A percentile compares a stretch with the other conserved stretches of the same genome.
Evolutionary conservation across 192 early-diverging fungal species (phyloP).

Genomic region (Coemansia sp.): DNA sequence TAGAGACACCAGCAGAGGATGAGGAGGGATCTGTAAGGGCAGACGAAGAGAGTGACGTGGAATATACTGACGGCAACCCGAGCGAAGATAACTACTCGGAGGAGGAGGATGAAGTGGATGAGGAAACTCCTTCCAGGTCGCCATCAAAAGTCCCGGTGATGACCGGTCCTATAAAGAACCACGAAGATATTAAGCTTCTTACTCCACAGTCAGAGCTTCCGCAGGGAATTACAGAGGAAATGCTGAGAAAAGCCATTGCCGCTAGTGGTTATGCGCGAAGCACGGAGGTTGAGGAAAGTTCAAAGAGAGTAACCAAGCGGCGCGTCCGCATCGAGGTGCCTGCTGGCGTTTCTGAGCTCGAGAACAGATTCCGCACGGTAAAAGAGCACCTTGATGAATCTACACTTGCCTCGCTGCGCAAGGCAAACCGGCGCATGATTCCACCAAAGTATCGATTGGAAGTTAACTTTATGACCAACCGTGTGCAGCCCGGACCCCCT

Average conservation of each 20-base stretch:
- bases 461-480: slow-evolving; percentile 56
- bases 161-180: slow-evolving; percentile 5
- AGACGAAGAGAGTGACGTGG: neutral
- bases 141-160: neutral
- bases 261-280: slow-evolving; percentile 52
- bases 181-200: slow-evolving; percentile 33
- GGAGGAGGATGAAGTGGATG: too few species aligned
- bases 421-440: slow-evolving; percentile 53
- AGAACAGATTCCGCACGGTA: slow-evolving; percentile 46
- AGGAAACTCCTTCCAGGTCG: neutral
- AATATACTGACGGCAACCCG: neutral
- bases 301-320: slow-evolving; percentile 27
- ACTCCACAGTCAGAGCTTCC: slow-evolving; percentile 50
- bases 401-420: slow-evolving; percentile 46
- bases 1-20: neutral
- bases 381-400: slow-evolving; percentile 48
- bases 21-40: neutral
- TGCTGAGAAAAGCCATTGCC: slow-evolving; percentile 50
- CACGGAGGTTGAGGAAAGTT: slow-evolving; percentile 26
- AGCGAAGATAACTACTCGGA: neutral
- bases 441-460: slow-evolving; percentile 51
- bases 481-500: slow-evolving; percentile 26
- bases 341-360: slow-evolving; percentile 50
- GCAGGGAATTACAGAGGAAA: slow-evolving; percentile 46
- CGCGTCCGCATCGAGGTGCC: slow-evolving; percentile 42